phyloP scores from a whole-genome alignment of 2,329 filamentous ascomycete species.

The Penicillium fuscoglaucum region DNA sequence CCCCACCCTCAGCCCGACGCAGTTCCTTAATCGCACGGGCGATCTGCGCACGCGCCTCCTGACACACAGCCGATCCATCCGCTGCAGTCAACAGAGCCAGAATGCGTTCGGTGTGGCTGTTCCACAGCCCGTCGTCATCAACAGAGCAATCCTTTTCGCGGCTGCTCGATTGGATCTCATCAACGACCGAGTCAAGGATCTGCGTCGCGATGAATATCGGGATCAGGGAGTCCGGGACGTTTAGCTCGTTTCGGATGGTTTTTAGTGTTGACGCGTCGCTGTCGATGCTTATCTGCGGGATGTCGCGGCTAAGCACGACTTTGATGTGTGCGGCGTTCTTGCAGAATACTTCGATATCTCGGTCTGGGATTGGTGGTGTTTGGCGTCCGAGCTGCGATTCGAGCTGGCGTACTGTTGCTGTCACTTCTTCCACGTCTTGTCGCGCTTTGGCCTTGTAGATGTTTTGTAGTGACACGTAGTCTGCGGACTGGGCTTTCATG shows the following conservation, averaged over 20 bases:
- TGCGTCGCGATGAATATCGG: constrained; percentile 69
- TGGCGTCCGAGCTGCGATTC: constrained; percentile 53
- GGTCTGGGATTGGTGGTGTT: constrained; percentile 56
- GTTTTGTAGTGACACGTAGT: constrained; percentile 88
- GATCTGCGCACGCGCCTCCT: constrained; percentile 53
- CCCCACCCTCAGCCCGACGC: constrained; percentile 74
- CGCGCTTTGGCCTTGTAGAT: constrained; percentile 90
- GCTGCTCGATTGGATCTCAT: constrained; percentile 53
- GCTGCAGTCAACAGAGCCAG: constrained; percentile 38
- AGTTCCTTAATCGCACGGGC: constrained; percentile 63
- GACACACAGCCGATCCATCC: constrained; percentile 48
- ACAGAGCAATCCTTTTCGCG: constrained; percentile 29
- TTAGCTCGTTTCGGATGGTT: constrained; percentile 42
- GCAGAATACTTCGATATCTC: constrained; percentile 87
- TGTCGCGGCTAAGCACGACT: constrained; percentile 67
- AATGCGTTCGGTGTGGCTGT: constrained; percentile 31
- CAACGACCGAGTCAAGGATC: constrained; percentile 46
- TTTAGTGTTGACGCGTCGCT: constrained; percentile 43
- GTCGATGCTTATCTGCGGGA: constrained; percentile 49
- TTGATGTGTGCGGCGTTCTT: constrained; percentile 94
- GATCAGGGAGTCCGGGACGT: constrained; percentile 59
- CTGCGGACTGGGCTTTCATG: constrained; percentile 91
- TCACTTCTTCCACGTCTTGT: constrained; percentile 73
- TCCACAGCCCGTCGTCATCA: constrained; percentile 38
- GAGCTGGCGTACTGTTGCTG: constrained; percentile 60